These are phyloP conservation scores for Ceratocystis variospora DNA, from an alignment of 2,329 filamentous ascomycete species.

Conservation along the genomic window DNA sequence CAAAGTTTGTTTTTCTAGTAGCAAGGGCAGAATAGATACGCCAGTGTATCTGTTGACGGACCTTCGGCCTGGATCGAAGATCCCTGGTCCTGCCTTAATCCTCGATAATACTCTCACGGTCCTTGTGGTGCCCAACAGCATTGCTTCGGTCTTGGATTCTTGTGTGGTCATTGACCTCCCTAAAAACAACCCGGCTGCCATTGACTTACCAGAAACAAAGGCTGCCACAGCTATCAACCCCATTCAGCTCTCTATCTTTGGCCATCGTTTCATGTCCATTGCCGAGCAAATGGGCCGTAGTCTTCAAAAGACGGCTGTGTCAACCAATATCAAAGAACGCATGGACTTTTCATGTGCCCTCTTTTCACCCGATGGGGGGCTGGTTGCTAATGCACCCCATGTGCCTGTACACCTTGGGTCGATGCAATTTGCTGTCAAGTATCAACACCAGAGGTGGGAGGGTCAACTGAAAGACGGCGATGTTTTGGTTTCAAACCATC, in stretches of 20 bases:
- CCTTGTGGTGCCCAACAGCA: slow-evolving; percentile 66
- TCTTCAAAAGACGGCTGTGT: slow-evolving; percentile 67
- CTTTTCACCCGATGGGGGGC: slow-evolving; percentile 59
- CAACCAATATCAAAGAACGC: slow-evolving; percentile 69
- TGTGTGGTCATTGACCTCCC: slow-evolving; percentile 70
- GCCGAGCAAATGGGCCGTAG: slow-evolving; percentile 74
- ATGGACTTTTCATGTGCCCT: slow-evolving; percentile 73
- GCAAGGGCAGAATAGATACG: slow-evolving; percentile 50
- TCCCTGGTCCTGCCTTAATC: slow-evolving; percentile 71
- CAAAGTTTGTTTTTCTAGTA: slow-evolving; percentile 66
- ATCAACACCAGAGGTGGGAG: slow-evolving; percentile 66
- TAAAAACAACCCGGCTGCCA: not conserved
- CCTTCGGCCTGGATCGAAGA: slow-evolving; percentile 54
- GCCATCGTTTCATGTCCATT: slow-evolving; percentile 73
- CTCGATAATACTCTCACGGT: slow-evolving; percentile 86
- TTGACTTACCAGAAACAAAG: not conserved
- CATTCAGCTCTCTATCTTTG: slow-evolving; percentile 67
- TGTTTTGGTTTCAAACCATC: slow-evolving; percentile 72
- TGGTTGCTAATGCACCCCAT: slow-evolving; percentile 69
- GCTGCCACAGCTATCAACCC: slow-evolving; percentile 37
- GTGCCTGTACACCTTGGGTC: slow-evolving; percentile 68
- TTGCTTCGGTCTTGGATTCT: slow-evolving; percentile 65
- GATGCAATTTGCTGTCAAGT: slow-evolving; percentile 69
- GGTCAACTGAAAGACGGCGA: slow-evolving; percentile 65
- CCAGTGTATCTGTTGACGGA: slow-evolving; percentile 72